Base-by-base conservation (phyloP, 805 yeast genomes). In the Candida ipomoeae region DNA sequence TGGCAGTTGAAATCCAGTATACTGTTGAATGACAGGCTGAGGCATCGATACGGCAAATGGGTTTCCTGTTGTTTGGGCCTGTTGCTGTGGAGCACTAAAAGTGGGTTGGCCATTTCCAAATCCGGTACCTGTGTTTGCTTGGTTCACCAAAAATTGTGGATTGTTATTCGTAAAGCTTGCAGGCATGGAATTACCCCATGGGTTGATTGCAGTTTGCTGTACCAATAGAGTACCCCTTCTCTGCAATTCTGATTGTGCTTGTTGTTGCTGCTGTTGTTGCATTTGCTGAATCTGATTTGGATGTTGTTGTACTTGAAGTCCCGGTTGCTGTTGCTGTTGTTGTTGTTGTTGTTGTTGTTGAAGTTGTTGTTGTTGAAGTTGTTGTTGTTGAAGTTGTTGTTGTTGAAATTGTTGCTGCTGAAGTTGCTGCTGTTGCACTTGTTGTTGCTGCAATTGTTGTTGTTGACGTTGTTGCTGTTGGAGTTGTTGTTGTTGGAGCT, bases 121-220 rank as follows among this genome's bases (percentile, higher is more conserved):
- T 0, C 86, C 87, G 34, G 75, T 75, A 13, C 85, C 85, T 5
- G 85, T 81, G 54, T 66, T 73, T 3, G 71, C 59, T 15, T 68
- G 58, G 20, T 42, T 48, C 10, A 46, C 26, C 23, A 11, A 33
- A 43, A 31, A 34, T 35, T 40, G 58, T 8, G 47, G 55, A 49
- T 47, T 50, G 35, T 43, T 45, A 48, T 33, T 48, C 3, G 49
- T 42, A 14, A 53, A 47, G 5, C 35, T 43, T 6, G 49, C 48
- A 37, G 62, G 59, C 41, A 50, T 33, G 15, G 57, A 36, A 11
- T 42, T 29, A 11, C 59, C 71, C 78, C 78, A 73, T 1, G 78
- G 78, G 53, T 73, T 73, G 55, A 55, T 64, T 13, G 70, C 68
- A 38, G 66, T 59, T 52, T 71, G 77, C 52, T 67, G 74, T 14